These are phyloP conservation scores for Xylaria cubensis DNA, from an alignment of 495 filamentous ascomycete species.

Conservation along the genomic window DNA sequence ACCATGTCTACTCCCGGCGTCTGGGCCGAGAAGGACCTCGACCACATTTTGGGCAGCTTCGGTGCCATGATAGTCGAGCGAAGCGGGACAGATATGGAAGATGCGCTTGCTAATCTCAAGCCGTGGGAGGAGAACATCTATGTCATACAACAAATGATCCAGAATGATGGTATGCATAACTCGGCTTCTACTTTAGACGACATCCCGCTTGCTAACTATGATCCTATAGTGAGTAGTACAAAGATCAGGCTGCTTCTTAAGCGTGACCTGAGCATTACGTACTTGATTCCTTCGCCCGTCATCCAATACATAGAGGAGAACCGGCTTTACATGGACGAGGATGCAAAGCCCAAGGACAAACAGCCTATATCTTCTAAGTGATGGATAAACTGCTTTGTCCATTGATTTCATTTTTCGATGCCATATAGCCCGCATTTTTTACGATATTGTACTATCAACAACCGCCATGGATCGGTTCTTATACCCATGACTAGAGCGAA, in stretches of 20 bases:
- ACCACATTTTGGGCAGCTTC: conserved; percentile 85
- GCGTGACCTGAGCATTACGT: conserved; percentile 77
- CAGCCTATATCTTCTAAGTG: conserved; percentile 27
- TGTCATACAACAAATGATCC: conserved; percentile 86
- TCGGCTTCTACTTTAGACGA: background rate
- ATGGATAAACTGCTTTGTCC: background rate
- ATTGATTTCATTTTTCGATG: conserved; percentile 10
- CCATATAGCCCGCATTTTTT: background rate
- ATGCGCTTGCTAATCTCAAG: conserved; percentile 76
- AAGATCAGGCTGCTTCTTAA: conserved; percentile 86
- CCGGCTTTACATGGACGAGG: conserved; percentile 73
- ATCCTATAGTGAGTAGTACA: conserved; percentile 74
- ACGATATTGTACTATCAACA: background rate
- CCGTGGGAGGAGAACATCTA: conserved; percentile 76
- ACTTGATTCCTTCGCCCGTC: conserved; percentile 51
- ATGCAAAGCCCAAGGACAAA: conserved; percentile 44
- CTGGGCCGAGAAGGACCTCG: conserved; percentile 82
- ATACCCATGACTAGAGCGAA: background rate
- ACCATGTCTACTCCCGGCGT: conserved; percentile 67
- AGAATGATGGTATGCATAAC: conserved; percentile 57
- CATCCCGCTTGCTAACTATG: conserved; percentile 34
- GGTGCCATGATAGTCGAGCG: conserved; percentile 91
- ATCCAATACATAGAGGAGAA: conserved; percentile 82
- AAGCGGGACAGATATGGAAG: conserved; percentile 86
- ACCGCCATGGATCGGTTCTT: background rate